Percentiles rank a stretch among this genome's conserved stretches.
Evolutionary conservation across 164 flowering plant genomes (phyloP).

Genomic region (Aristolochia contorta): DNA sequence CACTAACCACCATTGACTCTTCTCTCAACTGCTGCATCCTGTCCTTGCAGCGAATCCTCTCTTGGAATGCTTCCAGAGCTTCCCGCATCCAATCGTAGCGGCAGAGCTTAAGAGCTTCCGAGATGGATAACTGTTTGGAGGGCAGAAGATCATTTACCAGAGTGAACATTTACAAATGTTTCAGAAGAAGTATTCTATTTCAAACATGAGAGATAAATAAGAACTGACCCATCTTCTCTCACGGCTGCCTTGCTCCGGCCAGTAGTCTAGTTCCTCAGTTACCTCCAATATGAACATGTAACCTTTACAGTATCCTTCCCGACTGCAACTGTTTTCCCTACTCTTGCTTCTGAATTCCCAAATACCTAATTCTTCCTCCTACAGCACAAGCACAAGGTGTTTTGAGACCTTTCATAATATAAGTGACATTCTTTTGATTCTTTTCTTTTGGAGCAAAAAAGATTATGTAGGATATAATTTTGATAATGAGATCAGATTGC

Average conservation of each 20-base stretch:
- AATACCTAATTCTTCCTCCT: slow-evolving; percentile 42
- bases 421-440: too few relatives aligned
- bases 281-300: slow-evolving; percentile 64
- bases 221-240: slow-evolving; percentile 55
- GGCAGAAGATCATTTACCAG: not conserved
- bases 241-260: slow-evolving; percentile 60
- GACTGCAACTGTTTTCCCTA: slow-evolving; percentile 30
- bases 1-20: slow-evolving; percentile 6
- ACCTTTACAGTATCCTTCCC: slow-evolving; percentile 60
- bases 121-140: slow-evolving; percentile 29
- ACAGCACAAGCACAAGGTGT: not conserved
- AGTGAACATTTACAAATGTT: not conserved
- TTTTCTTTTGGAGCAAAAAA: too few relatives aligned
- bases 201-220: not conserved
- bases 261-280: slow-evolving; percentile 53
- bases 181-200: too few relatives aligned
- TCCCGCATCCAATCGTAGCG: slow-evolving; percentile 73
- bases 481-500: too few relatives aligned
- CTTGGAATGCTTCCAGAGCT: slow-evolving; percentile 37
- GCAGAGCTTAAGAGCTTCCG: slow-evolving; percentile 48
- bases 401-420: too few relatives aligned
- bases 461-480: too few relatives aligned
- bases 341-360: slow-evolving; percentile 77
- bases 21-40: slow-evolving; percentile 10
- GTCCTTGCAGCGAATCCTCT: slow-evolving; percentile 19